phyloP scores from a whole-genome alignment of 2,329 filamentous ascomycete genomes.

The Talaromyces sp. region DNA sequence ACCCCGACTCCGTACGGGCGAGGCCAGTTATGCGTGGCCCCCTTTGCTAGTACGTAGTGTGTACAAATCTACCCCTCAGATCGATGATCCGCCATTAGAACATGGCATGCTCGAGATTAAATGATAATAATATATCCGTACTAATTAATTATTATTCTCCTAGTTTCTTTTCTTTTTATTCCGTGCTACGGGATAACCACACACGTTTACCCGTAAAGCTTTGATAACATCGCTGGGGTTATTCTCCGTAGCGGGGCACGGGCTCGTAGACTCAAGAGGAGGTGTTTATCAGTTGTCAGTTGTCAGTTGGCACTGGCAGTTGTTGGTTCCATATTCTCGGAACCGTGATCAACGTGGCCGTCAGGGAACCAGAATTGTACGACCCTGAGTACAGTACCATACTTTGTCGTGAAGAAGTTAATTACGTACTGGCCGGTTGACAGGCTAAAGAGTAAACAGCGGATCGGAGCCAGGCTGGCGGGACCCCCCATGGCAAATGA shows the following conservation, averaged over 20 bases:
- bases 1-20: neutral
- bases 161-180: neutral
- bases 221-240: neutral
- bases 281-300: no score
- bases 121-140: no score
- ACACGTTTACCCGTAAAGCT: no score
- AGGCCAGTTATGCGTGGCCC: neutral
- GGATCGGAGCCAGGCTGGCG: conserved; percentile 11
- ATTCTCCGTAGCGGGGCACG: neutral
- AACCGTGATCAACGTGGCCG: neutral
- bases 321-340: neutral
- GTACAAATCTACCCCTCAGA: neutral
- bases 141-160: no score
- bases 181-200: no score
- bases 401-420: no score
- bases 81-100: neutral
- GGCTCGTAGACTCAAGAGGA: neutral
- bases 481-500: neutral
- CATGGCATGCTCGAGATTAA: neutral
- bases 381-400: no score
- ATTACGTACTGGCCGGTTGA: no score
- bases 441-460: no score
- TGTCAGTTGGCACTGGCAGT: no score
- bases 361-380: neutral
- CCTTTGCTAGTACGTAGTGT: no score